Evolutionary conservation across 495 filamentous ascomycete genomes (phyloP).

Genomic region (Podospora pseudoanserina): DNA sequence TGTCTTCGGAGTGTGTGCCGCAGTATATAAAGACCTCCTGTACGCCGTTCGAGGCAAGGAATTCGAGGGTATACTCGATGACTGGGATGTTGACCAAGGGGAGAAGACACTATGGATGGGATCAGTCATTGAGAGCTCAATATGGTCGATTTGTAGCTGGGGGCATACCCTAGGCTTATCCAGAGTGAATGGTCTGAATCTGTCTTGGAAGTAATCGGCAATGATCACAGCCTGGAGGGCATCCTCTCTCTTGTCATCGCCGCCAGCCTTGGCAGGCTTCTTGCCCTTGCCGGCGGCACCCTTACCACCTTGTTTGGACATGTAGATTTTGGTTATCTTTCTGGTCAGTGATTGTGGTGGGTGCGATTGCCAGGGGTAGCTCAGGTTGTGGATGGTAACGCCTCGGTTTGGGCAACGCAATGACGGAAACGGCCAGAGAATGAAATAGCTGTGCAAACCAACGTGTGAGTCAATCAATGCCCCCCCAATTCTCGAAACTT

Average conservation of each 20-base stretch:
- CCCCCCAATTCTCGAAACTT: constrained; percentile 13
- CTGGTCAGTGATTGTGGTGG: not conserved
- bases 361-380: not conserved
- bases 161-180: constrained; percentile 78
- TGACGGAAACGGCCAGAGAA: not conserved
- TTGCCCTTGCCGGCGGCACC: constrained; percentile 48
- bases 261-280: constrained; percentile 49
- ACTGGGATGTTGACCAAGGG: constrained; percentile 90
- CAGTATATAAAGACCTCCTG: constrained; percentile 90
- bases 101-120: constrained; percentile 69
- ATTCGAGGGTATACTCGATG: constrained; percentile 97
- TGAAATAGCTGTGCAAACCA: not conserved
- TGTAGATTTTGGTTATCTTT: constrained; percentile 15
- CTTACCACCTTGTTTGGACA: constrained; percentile 49
- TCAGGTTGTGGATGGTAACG: not conserved
- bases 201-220: constrained; percentile 88
- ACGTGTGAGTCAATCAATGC: constrained; percentile 24
- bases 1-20: constrained; percentile 80
- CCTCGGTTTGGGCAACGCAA: not conserved
- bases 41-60: constrained; percentile 88
- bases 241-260: constrained; percentile 73
- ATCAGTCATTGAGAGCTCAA: constrained; percentile 6
- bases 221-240: constrained; percentile 87
- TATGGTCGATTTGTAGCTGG: constrained; percentile 6
- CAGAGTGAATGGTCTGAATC: constrained; percentile 84